Base-by-base conservation (phyloP, 495 filamentous ascomycete genomes). In the Alectoria sarmentosa region DNA sequence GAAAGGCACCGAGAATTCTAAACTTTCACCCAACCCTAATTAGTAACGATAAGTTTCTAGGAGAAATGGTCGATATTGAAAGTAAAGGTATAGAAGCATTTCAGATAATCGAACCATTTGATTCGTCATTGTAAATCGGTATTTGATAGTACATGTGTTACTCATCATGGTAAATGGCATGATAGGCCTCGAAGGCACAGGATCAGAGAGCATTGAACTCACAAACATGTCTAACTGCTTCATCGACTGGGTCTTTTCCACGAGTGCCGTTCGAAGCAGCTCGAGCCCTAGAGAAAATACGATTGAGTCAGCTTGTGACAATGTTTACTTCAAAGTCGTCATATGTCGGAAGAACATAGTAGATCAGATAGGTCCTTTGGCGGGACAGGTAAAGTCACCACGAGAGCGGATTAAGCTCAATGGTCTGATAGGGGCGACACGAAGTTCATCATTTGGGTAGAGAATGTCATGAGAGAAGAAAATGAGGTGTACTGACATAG, bases 351-450 rank as follows among this genome's bases (percentile, higher is more conserved):
- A 46, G 15, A 26, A 52, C 6, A n/a, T 17, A 28, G 48, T 23
- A 70, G 73, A 77, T 92, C 89, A 92, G 88, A 80, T 72, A 78
- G 87, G 90, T 91, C 86, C 82, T 95, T 95, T 92, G 90, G 90
- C 87, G 80, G 80, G 90, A 91, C 88, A 84, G 88, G 89, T 91
- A 87, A 77, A 34, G 83, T 94, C 90, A 92, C 88, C 91, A 95
- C 76, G 63, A 76, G 78, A 79, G 77, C 71, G 74, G 77, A 72
- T 55, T 34, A 34, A 32, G 76, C 76, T 80, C 75, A 59, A n/a
- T 55, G 74, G 87, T 93, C 84, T 85, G 90, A 91, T 91, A 90
- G 90, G 90, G 90, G 90, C 90, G 90, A 93, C 90, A 94, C 84
- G 80, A 78, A 76, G 79, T 80, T 94, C 90, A 93, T 94, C 90